These are phyloP conservation scores for Pythium vanterpoolii DNA, from an alignment of 352 stramenopile genomes.

Conservation along the genomic window DNA sequence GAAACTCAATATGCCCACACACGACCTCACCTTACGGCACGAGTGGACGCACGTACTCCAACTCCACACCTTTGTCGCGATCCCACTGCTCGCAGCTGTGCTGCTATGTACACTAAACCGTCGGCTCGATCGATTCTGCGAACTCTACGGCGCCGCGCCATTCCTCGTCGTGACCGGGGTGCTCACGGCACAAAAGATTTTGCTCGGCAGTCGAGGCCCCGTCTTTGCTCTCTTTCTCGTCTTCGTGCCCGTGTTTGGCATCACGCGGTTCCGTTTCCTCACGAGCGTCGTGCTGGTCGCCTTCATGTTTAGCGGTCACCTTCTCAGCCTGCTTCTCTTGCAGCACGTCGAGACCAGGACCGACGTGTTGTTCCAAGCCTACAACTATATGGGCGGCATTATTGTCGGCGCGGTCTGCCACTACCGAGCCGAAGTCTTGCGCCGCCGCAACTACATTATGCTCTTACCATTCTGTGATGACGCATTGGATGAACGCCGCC, in stretches of 20 bases:
- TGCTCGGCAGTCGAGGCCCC: slow-evolving; percentile 27
- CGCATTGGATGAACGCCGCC: slow-evolving; percentile 15
- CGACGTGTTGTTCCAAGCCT: slow-evolving; percentile 38
- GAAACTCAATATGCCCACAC: slow-evolving; percentile 1
- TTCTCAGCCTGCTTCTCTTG: slow-evolving; percentile 23
- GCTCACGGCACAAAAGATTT: slow-evolving; percentile 34
- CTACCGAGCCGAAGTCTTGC: slow-evolving; percentile 38
- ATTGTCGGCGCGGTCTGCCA: slow-evolving; percentile 34
- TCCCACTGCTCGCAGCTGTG: slow-evolving; percentile 17
- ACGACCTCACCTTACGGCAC: not conserved
- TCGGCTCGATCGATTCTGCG: slow-evolving; percentile 25
- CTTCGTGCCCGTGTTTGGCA: slow-evolving; percentile 40
- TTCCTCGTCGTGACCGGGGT: slow-evolving; percentile 31
- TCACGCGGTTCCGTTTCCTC: slow-evolving; percentile 40
- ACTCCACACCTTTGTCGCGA: slow-evolving; percentile 21
- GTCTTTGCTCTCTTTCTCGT: slow-evolving; percentile 40
- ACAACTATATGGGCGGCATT: slow-evolving; percentile 41
- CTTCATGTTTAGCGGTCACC: slow-evolving; percentile 28
- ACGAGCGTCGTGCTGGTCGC: slow-evolving; percentile 28
- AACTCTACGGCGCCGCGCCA: slow-evolving; percentile 30
- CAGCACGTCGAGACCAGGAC: slow-evolving; percentile 28
- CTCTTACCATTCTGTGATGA: slow-evolving; percentile 36
- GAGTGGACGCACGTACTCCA: slow-evolving; percentile 14
- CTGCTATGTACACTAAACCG: slow-evolving; percentile 25
- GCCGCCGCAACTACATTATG: slow-evolving; percentile 37